Percentiles rank a stretch among this genome's conserved stretches.
phyloP scores from a whole-genome alignment of 2,329 filamentous ascomycete species.

The Talaromyces pinophilus region DNA sequence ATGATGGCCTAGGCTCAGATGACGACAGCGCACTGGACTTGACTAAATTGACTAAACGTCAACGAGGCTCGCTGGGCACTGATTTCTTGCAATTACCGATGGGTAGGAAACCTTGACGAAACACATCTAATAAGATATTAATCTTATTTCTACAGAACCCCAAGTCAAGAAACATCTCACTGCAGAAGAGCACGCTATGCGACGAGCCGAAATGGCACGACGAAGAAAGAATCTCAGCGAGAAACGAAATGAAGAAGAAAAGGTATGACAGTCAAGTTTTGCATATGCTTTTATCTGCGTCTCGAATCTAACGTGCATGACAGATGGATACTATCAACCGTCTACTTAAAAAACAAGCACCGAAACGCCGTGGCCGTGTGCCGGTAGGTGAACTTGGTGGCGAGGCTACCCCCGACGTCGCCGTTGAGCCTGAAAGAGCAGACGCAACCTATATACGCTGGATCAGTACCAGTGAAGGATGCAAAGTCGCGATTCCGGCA shows the following conservation, averaged over 20 bases:
- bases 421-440: slow-evolving; percentile 41
- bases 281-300: too few relatives aligned
- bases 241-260: slow-evolving; percentile 77
- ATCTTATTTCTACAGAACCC: slow-evolving; percentile 52
- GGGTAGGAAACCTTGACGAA: slow-evolving; percentile 38
- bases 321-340: slow-evolving; percentile 69
- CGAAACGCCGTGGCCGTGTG: slow-evolving; percentile 57
- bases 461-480: slow-evolving; percentile 46
- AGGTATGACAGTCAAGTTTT: slow-evolving; percentile 48
- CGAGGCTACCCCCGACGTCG: slow-evolving; percentile 44
- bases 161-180: slow-evolving; percentile 72
- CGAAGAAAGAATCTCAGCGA: slow-evolving; percentile 72
- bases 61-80: slow-evolving; percentile 61
- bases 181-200: slow-evolving; percentile 71
- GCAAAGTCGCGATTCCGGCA: slow-evolving; percentile 47
- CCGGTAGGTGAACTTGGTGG: slow-evolving; percentile 45
- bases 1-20: slow-evolving; percentile 48
- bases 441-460: slow-evolving; percentile 50
- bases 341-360: slow-evolving; percentile 66
- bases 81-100: slow-evolving; percentile 58
- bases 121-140: not conserved
- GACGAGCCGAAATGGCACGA: slow-evolving; percentile 71
- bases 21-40: slow-evolving; percentile 62
- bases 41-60: slow-evolving; percentile 67
- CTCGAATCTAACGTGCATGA: not conserved